Conservation (phyloP, 768 basidiomycete species). For the Xerocomus brunneocitrinus region DNA sequence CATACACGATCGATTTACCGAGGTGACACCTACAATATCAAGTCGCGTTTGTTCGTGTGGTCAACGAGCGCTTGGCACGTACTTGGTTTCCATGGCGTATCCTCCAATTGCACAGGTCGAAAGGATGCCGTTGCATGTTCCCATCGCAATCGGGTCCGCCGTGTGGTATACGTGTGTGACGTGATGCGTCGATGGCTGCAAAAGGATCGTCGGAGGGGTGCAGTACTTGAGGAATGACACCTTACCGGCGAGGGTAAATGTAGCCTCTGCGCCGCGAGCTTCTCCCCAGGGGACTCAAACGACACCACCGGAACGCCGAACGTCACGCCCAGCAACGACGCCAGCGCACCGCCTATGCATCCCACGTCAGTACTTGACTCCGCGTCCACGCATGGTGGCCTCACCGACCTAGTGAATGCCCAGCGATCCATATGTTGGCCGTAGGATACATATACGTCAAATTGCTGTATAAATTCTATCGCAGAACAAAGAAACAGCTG, state of each 20-base stretch:
- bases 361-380: slow-evolving; percentile 21
- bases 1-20: slow-evolving; percentile 83
- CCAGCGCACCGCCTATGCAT: slow-evolving; percentile 53
- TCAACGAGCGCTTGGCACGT: slow-evolving; percentile 13
- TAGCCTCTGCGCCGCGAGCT: slow-evolving; percentile 68
- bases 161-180: slow-evolving; percentile 92
- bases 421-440: slow-evolving; percentile 84
- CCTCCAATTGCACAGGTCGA: slow-evolving; percentile 83
- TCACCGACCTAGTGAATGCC: slow-evolving; percentile 59
- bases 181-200: slow-evolving; percentile 66
- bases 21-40: slow-evolving; percentile 64
- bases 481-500: not conserved
- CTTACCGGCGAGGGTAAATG: slow-evolving; percentile 84
- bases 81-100: slow-evolving; percentile 84
- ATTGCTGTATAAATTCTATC: slow-evolving; percentile 91
- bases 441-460: slow-evolving; percentile 88
- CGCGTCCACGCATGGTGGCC: slow-evolving; percentile 23
- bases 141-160: slow-evolving; percentile 93
- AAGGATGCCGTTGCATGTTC: slow-evolving; percentile 74
- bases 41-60: not conserved
- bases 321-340: slow-evolving; percentile 78
- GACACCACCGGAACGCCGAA: slow-evolving; percentile 87
- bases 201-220: not conserved
- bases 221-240: not conserved
- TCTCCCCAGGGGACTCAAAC: slow-evolving; percentile 89